Percentiles rank a stretch among this genome's conserved stretches.
These are phyloP conservation scores for Taiozyma sp. DNA, from an alignment of 1,139 yeast species.

Conservation along the genomic window DNA sequence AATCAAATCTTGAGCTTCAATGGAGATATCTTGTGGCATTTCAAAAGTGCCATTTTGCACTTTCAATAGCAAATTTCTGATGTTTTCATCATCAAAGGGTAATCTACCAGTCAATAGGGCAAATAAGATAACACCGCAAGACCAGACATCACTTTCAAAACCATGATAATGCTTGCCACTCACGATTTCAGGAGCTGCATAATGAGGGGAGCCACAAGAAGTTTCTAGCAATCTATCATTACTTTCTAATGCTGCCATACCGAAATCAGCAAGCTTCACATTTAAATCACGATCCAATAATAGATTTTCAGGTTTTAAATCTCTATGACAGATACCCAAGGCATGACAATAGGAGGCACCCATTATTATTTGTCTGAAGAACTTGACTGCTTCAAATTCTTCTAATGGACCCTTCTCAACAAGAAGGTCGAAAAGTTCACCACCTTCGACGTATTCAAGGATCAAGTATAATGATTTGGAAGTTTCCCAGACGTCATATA, in stretches of 20 bases:
- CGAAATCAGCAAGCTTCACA: constrained; percentile 80
- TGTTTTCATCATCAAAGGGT: constrained; percentile 80
- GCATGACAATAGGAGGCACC: constrained; percentile 86
- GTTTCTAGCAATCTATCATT: constrained; percentile 70
- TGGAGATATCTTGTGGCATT: constrained; percentile 62
- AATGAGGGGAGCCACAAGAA: constrained; percentile 83
- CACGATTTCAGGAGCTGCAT: constrained; percentile 85
- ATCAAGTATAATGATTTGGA: constrained; percentile 70
- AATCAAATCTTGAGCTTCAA: constrained; percentile 69
- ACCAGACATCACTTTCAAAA: constrained; percentile 82
- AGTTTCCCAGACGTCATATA: constrained; percentile 84
- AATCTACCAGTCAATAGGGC: constrained; percentile 75
- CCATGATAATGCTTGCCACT: constrained; percentile 77
- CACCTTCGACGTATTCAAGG: constrained; percentile 79
- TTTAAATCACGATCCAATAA: constrained; percentile 60
- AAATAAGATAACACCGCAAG: constrained; percentile 77
- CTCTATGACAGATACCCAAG: constrained; percentile 77
- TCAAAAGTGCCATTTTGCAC: constrained; percentile 74
- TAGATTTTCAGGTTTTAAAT: constrained; percentile 75
- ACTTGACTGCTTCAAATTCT: constrained; percentile 68
- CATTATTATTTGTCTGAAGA: constrained; percentile 68
- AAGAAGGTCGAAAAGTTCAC: constrained; percentile 71
- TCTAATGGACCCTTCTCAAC: constrained; percentile 81
- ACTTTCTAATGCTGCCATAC: constrained; percentile 82
- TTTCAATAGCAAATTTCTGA: constrained; percentile 61